phyloP scores from a whole-genome alignment of 225 moss, liverwort and hornwort species.

The Pseudoscleropodium purum region DNA sequence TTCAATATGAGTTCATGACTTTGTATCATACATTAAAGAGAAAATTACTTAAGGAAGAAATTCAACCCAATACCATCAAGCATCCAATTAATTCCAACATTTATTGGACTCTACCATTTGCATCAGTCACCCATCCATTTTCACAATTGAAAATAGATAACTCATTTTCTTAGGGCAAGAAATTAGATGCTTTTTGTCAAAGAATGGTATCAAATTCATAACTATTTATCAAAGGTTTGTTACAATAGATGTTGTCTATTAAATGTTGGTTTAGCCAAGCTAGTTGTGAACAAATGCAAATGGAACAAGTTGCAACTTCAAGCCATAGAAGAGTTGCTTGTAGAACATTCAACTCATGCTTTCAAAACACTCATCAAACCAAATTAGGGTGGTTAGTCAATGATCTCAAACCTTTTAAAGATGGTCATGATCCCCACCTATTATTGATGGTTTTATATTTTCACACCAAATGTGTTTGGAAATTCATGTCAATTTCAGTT shows the following conservation, averaged over 20 bases:
- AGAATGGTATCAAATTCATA: not conserved
- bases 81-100: not conserved
- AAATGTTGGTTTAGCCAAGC: not conserved
- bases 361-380: not conserved
- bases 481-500: not conserved
- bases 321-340: not conserved
- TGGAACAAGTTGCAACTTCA: not conserved
- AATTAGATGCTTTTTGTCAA: not conserved
- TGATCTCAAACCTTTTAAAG: not conserved
- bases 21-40: too few relatives aligned
- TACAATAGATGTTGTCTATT: not conserved
- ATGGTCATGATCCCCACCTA: not conserved
- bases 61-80: not conserved
- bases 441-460: not conserved
- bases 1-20: not conserved
- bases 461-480: accelerated
- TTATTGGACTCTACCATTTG: accelerated
- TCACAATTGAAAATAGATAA: not conserved
- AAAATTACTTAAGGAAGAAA: not conserved
- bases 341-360: not conserved
- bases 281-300: not conserved
- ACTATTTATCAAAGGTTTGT: accelerated
- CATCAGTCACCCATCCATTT: not conserved
- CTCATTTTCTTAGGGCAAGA: not conserved
- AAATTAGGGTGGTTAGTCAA: accelerated